A percentile compares a stretch with the other conserved stretches of the same genome.
phyloP scores from a whole-genome alignment of 129 eudicot genomes.

The Lactuca sativa region DNA sequence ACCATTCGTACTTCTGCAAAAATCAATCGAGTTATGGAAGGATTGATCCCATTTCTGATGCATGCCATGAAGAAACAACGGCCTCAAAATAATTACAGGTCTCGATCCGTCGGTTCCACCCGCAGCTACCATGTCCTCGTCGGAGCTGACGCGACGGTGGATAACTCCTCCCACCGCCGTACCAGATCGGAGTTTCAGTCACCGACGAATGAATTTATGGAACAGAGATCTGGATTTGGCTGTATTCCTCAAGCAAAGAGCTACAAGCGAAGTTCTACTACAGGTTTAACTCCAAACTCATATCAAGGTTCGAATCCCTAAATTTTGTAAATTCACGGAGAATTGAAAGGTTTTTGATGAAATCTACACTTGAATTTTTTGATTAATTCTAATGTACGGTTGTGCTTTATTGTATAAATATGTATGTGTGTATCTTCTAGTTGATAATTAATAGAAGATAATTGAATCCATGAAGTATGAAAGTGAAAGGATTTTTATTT shows the following conservation, averaged over 20 bases:
- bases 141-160: conserved; percentile 32
- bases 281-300: conserved; percentile 27
- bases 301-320: conserved; percentile 16
- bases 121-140: conserved; percentile 49
- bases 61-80: conserved; percentile 48
- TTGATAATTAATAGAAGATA: conserved; percentile 7
- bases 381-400: background rate
- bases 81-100: conserved; percentile 44
- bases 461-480: conserved; percentile 18
- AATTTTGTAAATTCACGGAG: background rate
- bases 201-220: conserved; percentile 12
- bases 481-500: background rate
- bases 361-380: background rate
- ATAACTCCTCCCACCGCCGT: conserved; percentile 45
- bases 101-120: conserved; percentile 46
- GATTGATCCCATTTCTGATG: conserved; percentile 50
- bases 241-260: conserved; percentile 23
- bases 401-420: conserved; percentile 24
- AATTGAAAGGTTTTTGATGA: conserved; percentile 17
- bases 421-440: conserved; percentile 15
- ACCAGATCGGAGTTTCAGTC: conserved; percentile 43
- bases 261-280: conserved; percentile 24
- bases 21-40: conserved; percentile 39
- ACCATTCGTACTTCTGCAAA: background rate
- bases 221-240: conserved; percentile 33